Percentiles rank a stretch among this genome's conserved stretches.
phyloP scores from a whole-genome alignment of 352 stramenopile genomes.

The Plasmopara halstedii region DNA sequence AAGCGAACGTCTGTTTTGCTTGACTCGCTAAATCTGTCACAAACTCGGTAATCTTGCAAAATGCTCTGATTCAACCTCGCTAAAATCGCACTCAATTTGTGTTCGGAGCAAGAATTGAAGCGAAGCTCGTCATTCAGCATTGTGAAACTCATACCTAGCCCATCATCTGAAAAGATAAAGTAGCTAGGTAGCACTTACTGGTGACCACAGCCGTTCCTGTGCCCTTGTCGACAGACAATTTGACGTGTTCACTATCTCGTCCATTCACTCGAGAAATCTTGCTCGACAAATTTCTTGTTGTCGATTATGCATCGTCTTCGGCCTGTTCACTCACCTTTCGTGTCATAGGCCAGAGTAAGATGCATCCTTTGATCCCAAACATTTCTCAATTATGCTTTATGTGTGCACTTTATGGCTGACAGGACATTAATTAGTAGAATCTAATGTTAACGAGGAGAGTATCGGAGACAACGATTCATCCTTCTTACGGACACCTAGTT shows the following conservation, averaged over 20 bases:
- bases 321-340: neutral
- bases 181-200: neutral
- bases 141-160: neutral
- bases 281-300: neutral
- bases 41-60: neutral
- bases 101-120: no score
- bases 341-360: no score
- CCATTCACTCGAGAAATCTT: no score
- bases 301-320: neutral
- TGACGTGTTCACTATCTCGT: no score
- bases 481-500: neutral
- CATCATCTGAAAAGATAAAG: neutral
- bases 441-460: neutral
- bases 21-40: no score
- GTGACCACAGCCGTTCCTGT: no score
- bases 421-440: neutral
- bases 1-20: no score
- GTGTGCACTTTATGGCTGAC: no score
- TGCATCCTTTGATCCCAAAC: no score
- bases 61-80: neutral
- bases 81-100: neutral
- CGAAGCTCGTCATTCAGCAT: neutral
- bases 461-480: neutral
- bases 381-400: no score
- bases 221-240: no score